Percentiles rank a stretch among this genome's conserved stretches.
Evolutionary conservation across 768 basidiomycete genomes (phyloP).

Genomic region (Phanerochaete carnosa): DNA sequence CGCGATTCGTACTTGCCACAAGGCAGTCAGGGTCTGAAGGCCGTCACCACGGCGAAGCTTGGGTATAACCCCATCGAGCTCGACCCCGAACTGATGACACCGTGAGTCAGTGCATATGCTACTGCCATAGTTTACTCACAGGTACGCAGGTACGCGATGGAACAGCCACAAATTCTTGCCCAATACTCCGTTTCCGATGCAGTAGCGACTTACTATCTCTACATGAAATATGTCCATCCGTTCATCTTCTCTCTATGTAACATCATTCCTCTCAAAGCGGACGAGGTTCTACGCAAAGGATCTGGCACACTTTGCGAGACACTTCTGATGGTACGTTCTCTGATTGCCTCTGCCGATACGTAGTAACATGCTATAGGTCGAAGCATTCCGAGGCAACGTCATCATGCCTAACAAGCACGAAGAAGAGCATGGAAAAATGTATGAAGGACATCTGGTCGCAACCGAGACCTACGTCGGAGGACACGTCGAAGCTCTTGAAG

Average conservation of each 20-base stretch:
- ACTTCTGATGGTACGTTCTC: slow-evolving; percentile 81
- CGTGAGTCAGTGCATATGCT: slow-evolving; percentile 52
- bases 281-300: slow-evolving; percentile 95
- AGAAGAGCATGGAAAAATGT: slow-evolving; percentile 87
- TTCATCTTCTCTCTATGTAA: slow-evolving; percentile 99
- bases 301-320: slow-evolving; percentile 97
- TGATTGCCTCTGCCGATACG: background rate
- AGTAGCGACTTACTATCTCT: slow-evolving; percentile 98
- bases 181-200: slow-evolving; percentile 99
- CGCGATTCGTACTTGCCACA: slow-evolving; percentile 98
- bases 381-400: slow-evolving; percentile 87
- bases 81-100: slow-evolving; percentile 99
- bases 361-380: slow-evolving; percentile 61
- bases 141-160: slow-evolving; percentile 83
- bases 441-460: slow-evolving; percentile 93
- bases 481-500: slow-evolving; percentile 97
- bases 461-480: slow-evolving; percentile 99
- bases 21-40: slow-evolving; percentile 97
- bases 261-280: slow-evolving; percentile 95
- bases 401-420: slow-evolving; percentile 99
- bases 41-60: slow-evolving; percentile 92
- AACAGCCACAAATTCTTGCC: slow-evolving; percentile 91
- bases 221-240: slow-evolving; percentile 99
- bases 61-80: slow-evolving; percentile 97
- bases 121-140: background rate